Percentiles rank a stretch among this genome's conserved stretches.
phyloP scores from a whole-genome alignment of 2,329 filamentous ascomycete genomes.

The Exophiala bonariae region DNA sequence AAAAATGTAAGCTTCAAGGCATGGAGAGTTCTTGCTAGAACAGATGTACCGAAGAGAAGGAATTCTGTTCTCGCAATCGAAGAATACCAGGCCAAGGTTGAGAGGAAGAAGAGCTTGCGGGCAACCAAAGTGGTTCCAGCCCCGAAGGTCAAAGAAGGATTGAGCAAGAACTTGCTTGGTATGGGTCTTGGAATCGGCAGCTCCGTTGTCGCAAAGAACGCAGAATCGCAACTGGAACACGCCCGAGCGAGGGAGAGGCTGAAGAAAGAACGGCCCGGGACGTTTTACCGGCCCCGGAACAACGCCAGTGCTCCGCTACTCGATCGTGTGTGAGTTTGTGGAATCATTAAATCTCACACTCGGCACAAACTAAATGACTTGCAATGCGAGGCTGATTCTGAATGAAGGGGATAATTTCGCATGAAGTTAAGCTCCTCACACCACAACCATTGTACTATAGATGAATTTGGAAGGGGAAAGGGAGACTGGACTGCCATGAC shows the following conservation, averaged over 20 bases:
- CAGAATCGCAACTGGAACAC: conserved; percentile 14
- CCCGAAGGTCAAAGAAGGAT: conserved; percentile 16
- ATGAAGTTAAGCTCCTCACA: too few species aligned
- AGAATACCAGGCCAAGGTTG: conserved; percentile 24
- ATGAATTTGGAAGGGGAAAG: too few species aligned
- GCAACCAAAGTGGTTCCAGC: neutral
- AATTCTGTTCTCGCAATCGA: conserved; percentile 21
- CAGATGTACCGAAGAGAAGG: conserved; percentile 14
- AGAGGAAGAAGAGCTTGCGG: conserved; percentile 21
- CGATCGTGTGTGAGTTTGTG: too few species aligned
- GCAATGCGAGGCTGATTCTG: too few species aligned
- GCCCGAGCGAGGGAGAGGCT: conserved; percentile 16
- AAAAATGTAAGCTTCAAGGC: conserved; percentile 12
- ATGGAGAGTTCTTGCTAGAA: conserved; percentile 22
- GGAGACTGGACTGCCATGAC: too few species aligned
- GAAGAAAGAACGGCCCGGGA: conserved; percentile 30
- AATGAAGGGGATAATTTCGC: too few species aligned
- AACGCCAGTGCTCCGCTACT: neutral
- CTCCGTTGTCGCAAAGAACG: conserved; percentile 11
- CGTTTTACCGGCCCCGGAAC: neutral
- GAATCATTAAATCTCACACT: too few species aligned
- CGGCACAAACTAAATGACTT: too few species aligned
- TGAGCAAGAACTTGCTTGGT: conserved; percentile 18
- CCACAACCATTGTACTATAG: too few species aligned
- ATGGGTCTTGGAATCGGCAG: conserved; percentile 17